Evolutionary conservation across 805 yeast genomes (phyloP).

Genomic region (Candida methanosorbosa): DNA sequence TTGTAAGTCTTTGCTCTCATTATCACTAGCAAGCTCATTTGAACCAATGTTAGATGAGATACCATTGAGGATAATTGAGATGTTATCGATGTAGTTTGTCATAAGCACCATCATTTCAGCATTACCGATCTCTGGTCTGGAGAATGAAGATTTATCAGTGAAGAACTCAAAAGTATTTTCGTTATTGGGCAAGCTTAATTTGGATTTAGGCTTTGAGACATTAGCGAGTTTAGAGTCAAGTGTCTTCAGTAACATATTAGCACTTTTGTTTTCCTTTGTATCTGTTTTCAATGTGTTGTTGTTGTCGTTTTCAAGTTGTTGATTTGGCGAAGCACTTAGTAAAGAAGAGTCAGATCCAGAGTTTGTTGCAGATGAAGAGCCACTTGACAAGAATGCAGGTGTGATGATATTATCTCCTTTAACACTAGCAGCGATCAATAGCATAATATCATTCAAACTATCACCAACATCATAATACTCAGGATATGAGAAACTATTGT

Average conservation of each 20-base stretch:
- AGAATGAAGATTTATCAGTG: constrained; percentile 15
- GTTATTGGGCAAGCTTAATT: constrained; percentile 16
- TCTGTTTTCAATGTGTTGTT: neutral
- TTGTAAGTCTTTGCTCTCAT: neutral
- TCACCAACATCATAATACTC: constrained; percentile 22
- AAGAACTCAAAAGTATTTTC: constrained; percentile 18
- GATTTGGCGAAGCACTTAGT: no score
- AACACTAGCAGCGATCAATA: constrained; percentile 24
- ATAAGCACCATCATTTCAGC: constrained; percentile 24
- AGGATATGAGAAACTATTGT: constrained; percentile 3
- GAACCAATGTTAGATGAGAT: neutral
- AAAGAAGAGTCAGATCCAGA: no score
- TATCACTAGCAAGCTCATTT: no score
- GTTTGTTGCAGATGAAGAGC: no score
- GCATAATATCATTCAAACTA: constrained; percentile 30
- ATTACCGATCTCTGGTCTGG: constrained; percentile 16
- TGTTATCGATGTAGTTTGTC: constrained; percentile 27
- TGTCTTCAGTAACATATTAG: no score
- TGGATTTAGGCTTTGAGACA: constrained; percentile 7
- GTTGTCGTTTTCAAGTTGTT: no score
- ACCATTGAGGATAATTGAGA: constrained; percentile 22
- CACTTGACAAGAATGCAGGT: no score
- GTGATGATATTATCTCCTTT: no score
- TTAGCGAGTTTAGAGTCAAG: no score
- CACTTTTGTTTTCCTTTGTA: no score